Conservation (phyloP, 345 rosid genomes). For the Moringa oleifera region DNA sequence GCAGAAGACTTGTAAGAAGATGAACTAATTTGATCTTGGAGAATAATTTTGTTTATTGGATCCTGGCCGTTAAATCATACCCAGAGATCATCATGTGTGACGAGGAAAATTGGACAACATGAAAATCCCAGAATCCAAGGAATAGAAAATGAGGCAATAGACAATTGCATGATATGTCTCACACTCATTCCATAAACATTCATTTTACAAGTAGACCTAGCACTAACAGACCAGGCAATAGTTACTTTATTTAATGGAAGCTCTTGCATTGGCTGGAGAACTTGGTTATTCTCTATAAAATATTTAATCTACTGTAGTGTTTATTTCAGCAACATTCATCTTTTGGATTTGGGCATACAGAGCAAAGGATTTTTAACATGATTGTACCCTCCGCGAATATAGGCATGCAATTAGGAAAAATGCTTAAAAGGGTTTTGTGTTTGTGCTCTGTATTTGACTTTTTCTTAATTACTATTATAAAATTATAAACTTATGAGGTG, state of each 20-base stretch:
- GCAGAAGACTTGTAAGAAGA: not conserved
- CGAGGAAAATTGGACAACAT: constrained; percentile 41
- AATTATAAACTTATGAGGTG: too few species aligned
- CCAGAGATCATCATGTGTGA: constrained; percentile 35
- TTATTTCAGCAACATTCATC: not conserved
- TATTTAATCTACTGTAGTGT: not conserved
- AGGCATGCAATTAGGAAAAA: constrained; percentile 25
- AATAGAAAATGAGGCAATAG: constrained; percentile 1
- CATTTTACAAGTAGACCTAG: constrained; percentile 19
- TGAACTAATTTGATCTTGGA: too few species aligned
- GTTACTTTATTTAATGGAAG: constrained; percentile 14
- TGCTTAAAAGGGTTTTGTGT: constrained; percentile 10
- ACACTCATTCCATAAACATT: constrained; percentile 17
- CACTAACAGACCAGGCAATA: constrained; percentile 6
- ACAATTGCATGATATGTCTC: constrained; percentile 11
- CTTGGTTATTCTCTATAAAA: constrained; percentile 9
- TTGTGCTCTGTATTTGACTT: constrained; percentile 6
- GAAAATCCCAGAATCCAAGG: constrained; percentile 41
- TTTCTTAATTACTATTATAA: constrained; percentile 3
- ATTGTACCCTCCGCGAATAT: constrained; percentile 17
- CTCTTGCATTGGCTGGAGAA: constrained; percentile 28
- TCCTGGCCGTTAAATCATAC: constrained; percentile 3
- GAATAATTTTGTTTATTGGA: too few species aligned
- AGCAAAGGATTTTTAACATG: not conserved
- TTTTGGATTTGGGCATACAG: not conserved